These are phyloP conservation scores for Taphrina deformans DNA, from an alignment of 1,139 yeast species.

Conservation along the genomic window DNA sequence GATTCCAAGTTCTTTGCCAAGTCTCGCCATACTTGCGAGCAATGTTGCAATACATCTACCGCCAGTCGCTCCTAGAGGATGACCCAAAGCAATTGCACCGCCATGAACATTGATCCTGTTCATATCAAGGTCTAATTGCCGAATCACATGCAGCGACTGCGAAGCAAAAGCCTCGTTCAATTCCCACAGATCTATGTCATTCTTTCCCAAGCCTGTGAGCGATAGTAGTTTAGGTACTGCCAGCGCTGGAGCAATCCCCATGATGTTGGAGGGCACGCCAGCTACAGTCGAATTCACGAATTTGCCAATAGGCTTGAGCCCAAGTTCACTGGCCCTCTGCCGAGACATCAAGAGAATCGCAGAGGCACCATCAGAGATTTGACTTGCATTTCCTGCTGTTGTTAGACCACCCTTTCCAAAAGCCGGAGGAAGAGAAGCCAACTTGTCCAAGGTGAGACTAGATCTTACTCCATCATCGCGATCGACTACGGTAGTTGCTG, in stretches of 20 bases:
- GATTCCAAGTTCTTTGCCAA: slow-evolving; percentile 76
- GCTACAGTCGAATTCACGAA: slow-evolving; percentile 72
- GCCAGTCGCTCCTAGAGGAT: slow-evolving; percentile 94
- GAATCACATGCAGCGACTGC: slow-evolving; percentile 80
- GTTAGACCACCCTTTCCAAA: slow-evolving; percentile 58
- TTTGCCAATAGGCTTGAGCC: slow-evolving; percentile 67
- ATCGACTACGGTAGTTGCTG: slow-evolving; percentile 54
- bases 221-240: slow-evolving; percentile 82
- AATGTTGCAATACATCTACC: slow-evolving; percentile 91
- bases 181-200: slow-evolving; percentile 75
- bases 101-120: slow-evolving; percentile 85
- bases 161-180: slow-evolving; percentile 97
- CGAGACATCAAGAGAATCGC: slow-evolving; percentile 83
- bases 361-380: slow-evolving; percentile 93
- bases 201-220: slow-evolving; percentile 60
- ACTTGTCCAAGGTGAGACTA: slow-evolving; percentile 75
- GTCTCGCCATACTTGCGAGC: slow-evolving; percentile 66
- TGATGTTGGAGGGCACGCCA: slow-evolving; percentile 94
- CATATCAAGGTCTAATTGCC: slow-evolving; percentile 62
- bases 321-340: slow-evolving; percentile 72
- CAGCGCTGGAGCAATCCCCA: slow-evolving; percentile 96
- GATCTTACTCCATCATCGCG: slow-evolving; percentile 90
- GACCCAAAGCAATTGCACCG: slow-evolving; percentile 95
- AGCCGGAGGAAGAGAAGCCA: slow-evolving; percentile 78
- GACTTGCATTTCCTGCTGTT: slow-evolving; percentile 96